These are phyloP conservation scores for Carex kokanica DNA, from an alignment of 176 grass and related monocot genomes.

Conservation along the genomic window DNA sequence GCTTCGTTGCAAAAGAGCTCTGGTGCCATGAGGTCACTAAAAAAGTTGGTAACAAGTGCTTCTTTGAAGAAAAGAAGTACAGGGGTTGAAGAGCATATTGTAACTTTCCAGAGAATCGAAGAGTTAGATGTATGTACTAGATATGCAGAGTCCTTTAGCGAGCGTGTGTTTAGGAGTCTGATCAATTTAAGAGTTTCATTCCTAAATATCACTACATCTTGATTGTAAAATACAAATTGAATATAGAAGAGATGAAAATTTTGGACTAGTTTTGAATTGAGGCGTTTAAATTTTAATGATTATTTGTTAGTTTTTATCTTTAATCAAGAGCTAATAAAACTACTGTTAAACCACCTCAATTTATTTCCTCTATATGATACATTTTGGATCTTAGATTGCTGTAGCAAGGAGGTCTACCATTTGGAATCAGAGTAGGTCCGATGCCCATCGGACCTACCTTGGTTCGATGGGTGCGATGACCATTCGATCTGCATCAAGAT, in stretches of 20 bases:
- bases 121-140: slow-evolving; percentile 60
- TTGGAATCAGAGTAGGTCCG: too few relatives aligned
- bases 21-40: not conserved
- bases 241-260: not conserved
- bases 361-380: not conserved
- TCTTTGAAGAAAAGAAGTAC: not conserved
- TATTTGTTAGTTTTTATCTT: not conserved
- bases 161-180: slow-evolving; percentile 60
- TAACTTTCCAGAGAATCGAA: slow-evolving; percentile 43
- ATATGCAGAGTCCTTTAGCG: slow-evolving; percentile 44
- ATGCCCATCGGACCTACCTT: too few relatives aligned
- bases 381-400: not conserved
- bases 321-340: not conserved
- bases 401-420: not conserved
- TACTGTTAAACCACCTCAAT: not conserved
- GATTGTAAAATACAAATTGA: slow-evolving; percentile 2
- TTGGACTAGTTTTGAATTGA: not conserved
- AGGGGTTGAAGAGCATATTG: slow-evolving; percentile 8
- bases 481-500: too few relatives aligned
- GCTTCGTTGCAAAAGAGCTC: slow-evolving; percentile 20
- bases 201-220: slow-evolving; percentile 64
- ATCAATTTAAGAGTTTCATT: slow-evolving; percentile 59
- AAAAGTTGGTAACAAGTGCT: not conserved
- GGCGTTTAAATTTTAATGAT: not conserved
- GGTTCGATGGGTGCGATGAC: too few relatives aligned